Evolutionary conservation across 1,284 basidiomycete genomes (phyloP), one percentile per base, ranked within the genome.

Genomic region (Termitomyces sp.): DNA sequence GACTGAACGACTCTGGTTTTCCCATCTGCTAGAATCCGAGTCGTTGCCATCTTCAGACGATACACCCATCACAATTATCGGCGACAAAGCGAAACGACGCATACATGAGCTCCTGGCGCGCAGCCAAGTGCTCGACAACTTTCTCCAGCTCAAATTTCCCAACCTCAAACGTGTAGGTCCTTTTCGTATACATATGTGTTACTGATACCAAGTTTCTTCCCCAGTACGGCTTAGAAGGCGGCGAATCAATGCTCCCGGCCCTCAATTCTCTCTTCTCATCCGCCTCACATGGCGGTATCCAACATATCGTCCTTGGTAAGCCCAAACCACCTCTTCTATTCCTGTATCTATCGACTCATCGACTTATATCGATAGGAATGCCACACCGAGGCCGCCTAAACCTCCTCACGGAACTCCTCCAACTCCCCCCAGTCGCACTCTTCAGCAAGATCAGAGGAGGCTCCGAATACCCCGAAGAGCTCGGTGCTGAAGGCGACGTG

Each of bases 381-480:
- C 86, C 89, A 0, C 92, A 94, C 64, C 78, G 92, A 46, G 92
- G 93, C n/a, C 81, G 93, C 1, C 76, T 95, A 5, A 93, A 93
- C 60, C 73, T 96, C 21, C 78, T 96, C n/a, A 89, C 89, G 0
- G 86, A 85, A 47, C 72, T 95, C 2, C 72, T 94, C 5, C 72
- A 80, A 57, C 86, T 79, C 59, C 73, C 84, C 0, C 80, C 85
- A 2, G 73, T 80, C 1, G 80, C 83, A 0, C 73, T 95, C 5
- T 92, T 95, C 68, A 78, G 88, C 64, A 95, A 95, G 72, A 87
- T 95, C 59, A 86, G 83, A 60, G 92, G 93, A 0, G 80, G 81
- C 3, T 80, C 74, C 10, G 91, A 94, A 64, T 70, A 84, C 28
- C 79, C 86, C 0, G 82, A 86, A 49, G 82, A 82, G 1, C 72